Conservation (phyloP, 768 basidiomycete genomes). For the Tylopilus subfusipes region DNA sequence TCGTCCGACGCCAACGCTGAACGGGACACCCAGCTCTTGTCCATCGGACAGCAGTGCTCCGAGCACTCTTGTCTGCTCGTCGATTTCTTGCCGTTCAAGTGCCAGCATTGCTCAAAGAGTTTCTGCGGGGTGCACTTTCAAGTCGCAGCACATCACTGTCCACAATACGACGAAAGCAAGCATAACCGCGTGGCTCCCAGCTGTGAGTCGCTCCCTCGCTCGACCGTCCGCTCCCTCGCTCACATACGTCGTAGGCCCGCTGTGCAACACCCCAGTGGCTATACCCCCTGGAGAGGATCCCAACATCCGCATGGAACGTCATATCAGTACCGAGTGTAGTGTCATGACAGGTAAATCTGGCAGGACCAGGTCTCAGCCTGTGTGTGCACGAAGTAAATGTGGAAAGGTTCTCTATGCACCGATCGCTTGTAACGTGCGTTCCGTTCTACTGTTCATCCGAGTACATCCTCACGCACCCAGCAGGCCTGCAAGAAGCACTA, state of each 20-base stretch:
- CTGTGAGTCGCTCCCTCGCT: constrained; percentile 43
- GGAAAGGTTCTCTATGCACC: constrained; percentile 72
- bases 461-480: not conserved
- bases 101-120: constrained; percentile 66
- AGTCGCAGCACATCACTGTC: constrained; percentile 62
- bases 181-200: constrained; percentile 74
- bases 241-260: constrained; percentile 49
- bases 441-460: not conserved
- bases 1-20: constrained; percentile 25
- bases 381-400: constrained; percentile 60
- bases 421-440: constrained; percentile 69
- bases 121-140: constrained; percentile 83
- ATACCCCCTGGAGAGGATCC: constrained; percentile 77
- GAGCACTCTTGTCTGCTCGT: constrained; percentile 62
- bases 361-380: constrained; percentile 45
- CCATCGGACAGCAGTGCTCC: constrained; percentile 70
- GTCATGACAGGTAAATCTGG: constrained; percentile 63
- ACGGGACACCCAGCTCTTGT: constrained; percentile 56
- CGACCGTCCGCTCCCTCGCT: not conserved
- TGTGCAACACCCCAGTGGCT: constrained; percentile 73
- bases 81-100: constrained; percentile 86
- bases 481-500: constrained; percentile 72
- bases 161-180: constrained; percentile 66
- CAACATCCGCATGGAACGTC: constrained; percentile 75
- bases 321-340: constrained; percentile 63